phyloP scores from a whole-genome alignment of 2,329 filamentous ascomycete species.

The Claviceps africana region DNA sequence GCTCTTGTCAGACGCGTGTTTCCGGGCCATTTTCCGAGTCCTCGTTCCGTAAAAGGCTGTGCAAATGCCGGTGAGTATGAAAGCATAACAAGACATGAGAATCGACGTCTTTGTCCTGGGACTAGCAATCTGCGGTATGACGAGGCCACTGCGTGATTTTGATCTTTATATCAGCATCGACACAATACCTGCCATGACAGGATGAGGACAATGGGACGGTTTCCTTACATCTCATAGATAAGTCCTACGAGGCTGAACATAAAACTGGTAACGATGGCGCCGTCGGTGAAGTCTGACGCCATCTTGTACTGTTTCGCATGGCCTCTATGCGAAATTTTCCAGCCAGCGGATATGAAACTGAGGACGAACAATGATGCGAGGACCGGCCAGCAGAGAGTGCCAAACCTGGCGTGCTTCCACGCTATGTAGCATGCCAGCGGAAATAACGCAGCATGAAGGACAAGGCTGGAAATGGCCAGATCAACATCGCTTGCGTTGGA shows the following conservation, averaged over 20 bases:
- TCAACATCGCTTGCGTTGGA: neutral
- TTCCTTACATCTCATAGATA: neutral
- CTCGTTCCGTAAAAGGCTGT: neutral
- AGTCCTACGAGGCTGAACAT: neutral
- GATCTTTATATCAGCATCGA: too few species aligned
- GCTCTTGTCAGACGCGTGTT: neutral
- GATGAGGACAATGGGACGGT: neutral
- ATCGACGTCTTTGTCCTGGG: neutral
- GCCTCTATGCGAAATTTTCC: neutral
- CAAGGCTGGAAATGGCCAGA: neutral
- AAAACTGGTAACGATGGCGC: neutral
- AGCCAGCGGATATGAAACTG: neutral
- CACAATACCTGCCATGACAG: neutral
- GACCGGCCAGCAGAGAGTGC: neutral
- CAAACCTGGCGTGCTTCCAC: constrained; percentile 1
- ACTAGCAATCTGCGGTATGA: neutral
- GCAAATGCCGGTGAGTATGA: neutral
- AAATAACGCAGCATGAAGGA: neutral
- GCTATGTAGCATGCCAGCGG: neutral
- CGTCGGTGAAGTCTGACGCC: neutral
- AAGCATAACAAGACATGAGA: neutral
- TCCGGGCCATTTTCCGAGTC: neutral
- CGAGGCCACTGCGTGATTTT: neutral
- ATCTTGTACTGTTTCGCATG: neutral
- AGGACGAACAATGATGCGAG: neutral